Percentiles rank a stretch among this genome's conserved stretches.
These are phyloP conservation scores for Leishmania major DNA, from an alignment of 208 protist genomes.

Conservation along the genomic window DNA sequence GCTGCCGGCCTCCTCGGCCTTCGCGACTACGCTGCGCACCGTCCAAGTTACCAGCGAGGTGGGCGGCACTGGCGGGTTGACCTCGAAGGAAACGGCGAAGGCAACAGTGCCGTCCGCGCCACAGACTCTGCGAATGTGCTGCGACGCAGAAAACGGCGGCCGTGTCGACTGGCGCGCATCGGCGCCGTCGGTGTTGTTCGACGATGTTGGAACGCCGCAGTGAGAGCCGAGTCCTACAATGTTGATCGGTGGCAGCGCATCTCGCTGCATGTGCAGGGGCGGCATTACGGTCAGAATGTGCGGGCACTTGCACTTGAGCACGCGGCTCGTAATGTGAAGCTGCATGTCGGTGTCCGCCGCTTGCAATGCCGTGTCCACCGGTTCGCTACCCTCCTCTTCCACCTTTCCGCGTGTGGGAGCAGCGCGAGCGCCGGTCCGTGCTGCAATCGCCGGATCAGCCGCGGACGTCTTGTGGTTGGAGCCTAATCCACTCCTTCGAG, in stretches of 20 bases:
- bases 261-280: conserved; percentile 52
- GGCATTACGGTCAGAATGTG: conserved; percentile 87
- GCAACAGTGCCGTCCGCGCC: conserved; percentile 17
- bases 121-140: conserved; percentile 16
- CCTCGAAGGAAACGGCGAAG: conserved; percentile 60
- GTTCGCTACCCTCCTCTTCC: neutral
- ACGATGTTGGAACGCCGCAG: conserved; percentile 44
- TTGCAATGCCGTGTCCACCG: neutral
- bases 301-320: conserved; percentile 91
- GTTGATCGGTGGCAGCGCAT: conserved; percentile 57
- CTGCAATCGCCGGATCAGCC: no score
- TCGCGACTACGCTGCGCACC: conserved; percentile 20
- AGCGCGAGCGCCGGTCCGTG: neutral
- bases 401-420: neutral
- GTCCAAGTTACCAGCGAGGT: conserved; percentile 67
- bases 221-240: conserved; percentile 72
- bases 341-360: conserved; percentile 52
- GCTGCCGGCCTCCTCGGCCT: neutral
- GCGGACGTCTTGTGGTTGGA: neutral
- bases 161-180: neutral
- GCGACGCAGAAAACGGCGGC: neutral
- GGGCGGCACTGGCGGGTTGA: conserved; percentile 52
- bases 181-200: conserved; percentile 4
- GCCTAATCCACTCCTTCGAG: neutral
- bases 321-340: conserved; percentile 71